Conservation (phyloP, 1,284 basidiomycete species). For the Schizophyllum amplum region DNA sequence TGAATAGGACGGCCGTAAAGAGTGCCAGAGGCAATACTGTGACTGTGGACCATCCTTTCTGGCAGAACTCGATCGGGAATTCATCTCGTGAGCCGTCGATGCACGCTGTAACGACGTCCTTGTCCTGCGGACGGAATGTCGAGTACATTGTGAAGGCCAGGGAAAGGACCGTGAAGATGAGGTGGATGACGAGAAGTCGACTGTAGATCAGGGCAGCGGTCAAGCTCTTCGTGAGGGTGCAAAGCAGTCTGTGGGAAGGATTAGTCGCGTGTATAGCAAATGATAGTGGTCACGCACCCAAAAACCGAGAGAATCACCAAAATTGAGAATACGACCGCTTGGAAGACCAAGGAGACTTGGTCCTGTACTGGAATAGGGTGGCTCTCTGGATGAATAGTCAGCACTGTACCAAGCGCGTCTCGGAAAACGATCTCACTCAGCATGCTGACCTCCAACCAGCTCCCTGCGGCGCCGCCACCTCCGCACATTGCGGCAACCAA, state of each 20-base stretch:
- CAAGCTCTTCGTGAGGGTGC: background rate
- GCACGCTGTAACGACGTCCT: constrained; percentile 1
- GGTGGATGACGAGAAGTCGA: constrained; percentile 3
- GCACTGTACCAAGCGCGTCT: background rate
- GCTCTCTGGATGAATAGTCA: background rate
- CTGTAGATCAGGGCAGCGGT: background rate
- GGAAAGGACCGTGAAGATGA: constrained; percentile 10
- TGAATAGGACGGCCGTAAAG: constrained; percentile 1
- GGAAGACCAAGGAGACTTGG: constrained; percentile 5
- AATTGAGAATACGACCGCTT: constrained; percentile 8
- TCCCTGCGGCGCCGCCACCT: constrained; percentile 8
- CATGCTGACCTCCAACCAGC: constrained; percentile 12
- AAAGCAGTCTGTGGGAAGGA: background rate
- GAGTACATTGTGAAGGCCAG: constrained; percentile 6
- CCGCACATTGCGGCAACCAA: constrained; percentile 7
- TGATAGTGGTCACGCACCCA: constrained; percentile 5
- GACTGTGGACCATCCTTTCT: background rate
- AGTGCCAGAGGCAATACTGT: constrained; percentile 8
- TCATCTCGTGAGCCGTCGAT: constrained; percentile 6
- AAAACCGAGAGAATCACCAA: constrained; percentile 9
- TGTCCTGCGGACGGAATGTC: constrained; percentile 2
- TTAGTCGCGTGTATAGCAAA: background rate
- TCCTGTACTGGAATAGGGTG: constrained; percentile 5
- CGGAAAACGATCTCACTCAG: constrained; percentile 1
- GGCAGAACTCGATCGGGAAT: constrained; percentile 10